Conservation (phyloP, 306 rosid species). For the Dicorynia guianensis region DNA sequence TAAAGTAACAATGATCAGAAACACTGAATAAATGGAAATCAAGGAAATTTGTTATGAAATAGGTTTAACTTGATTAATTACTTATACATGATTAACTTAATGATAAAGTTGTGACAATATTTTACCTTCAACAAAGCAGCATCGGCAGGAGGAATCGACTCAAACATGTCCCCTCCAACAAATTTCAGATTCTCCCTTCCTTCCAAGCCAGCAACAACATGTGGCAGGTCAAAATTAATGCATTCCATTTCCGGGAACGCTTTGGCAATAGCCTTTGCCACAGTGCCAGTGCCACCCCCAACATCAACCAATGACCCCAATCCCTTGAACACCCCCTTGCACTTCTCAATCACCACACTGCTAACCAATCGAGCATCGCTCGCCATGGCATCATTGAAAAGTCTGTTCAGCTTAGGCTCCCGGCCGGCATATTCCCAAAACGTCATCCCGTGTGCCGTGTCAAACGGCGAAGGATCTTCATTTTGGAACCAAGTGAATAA, state of each 20-base stretch:
- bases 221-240: slow-evolving; percentile 61
- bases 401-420: slow-evolving; percentile 17
- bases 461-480: slow-evolving; percentile 46
- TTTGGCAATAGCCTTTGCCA: slow-evolving; percentile 49
- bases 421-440: slow-evolving; percentile 49
- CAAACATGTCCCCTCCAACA: slow-evolving; percentile 63
- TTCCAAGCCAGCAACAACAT: slow-evolving; percentile 52
- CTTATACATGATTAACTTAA: no score
- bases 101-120: no score
- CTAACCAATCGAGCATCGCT: slow-evolving; percentile 53
- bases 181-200: slow-evolving; percentile 45
- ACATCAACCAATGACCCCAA: slow-evolving; percentile 58
- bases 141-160: slow-evolving; percentile 50
- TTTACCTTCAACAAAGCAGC: slow-evolving; percentile 44
- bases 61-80: no score
- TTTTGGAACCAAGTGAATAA: slow-evolving; percentile 52
- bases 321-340: slow-evolving; percentile 50
- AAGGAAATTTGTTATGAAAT: no score
- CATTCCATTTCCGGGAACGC: slow-evolving; percentile 56
- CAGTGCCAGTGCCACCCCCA: slow-evolving; percentile 65
- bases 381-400: slow-evolving; percentile 63
- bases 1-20: neutral
- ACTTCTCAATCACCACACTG: slow-evolving; percentile 47
- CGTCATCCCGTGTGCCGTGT: slow-evolving; percentile 45
- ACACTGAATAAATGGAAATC: neutral